Evolutionary conservation across 164 flowering plant species (phyloP), one percentile per base, ranked within the genome.

Genomic region (Kingdonia uniflora): DNA sequence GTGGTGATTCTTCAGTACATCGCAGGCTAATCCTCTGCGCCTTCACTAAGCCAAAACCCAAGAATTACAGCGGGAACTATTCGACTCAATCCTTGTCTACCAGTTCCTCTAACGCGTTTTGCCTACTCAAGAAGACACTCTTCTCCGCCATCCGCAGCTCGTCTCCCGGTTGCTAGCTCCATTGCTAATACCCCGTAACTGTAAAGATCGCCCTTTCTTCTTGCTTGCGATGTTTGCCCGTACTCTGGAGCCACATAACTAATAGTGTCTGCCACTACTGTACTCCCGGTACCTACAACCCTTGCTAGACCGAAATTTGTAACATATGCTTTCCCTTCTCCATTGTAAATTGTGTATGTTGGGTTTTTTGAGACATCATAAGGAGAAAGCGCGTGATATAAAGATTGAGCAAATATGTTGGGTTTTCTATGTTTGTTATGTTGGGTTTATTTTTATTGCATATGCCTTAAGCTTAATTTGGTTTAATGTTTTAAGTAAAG

Each of bases 231-330:
- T 5, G 87, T 81, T 17, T 85, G 91, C 20, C 95, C 87, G 40
- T 90, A 90, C 46, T 90, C 97, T 0, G 97, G 97, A 1, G 95
- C 94, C 10, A 90, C 95, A 57, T 90, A 90, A 0, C 97, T 95
- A 1, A 90, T 68, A 0, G 97, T 87, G 17, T 95, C 97, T 0
- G 95, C 97, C 22, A 90, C 80, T 69, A 78, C 67, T 8, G 97
- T 90, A 78, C 87, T 82, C 12, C 94, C 95, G 0, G 62, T 76
- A 45, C 75, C 78, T 23, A 90, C 77, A 14, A 81, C 72, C 58
- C 97, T 64, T 0, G 95, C 94, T 0, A 90, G 78, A 1, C 97
- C 97, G 54, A 90, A 90, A 45, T 87, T 95, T 2, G 95, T 87
- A 10, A 85, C 84, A 16, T 74, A 47, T 0, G 91, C 91, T 40